A percentile compares a stretch with the other conserved stretches of the same genome.
These are phyloP conservation scores for Fusarium tricinctum DNA, from an alignment of 2,329 filamentous ascomycete species.

Conservation along the genomic window DNA sequence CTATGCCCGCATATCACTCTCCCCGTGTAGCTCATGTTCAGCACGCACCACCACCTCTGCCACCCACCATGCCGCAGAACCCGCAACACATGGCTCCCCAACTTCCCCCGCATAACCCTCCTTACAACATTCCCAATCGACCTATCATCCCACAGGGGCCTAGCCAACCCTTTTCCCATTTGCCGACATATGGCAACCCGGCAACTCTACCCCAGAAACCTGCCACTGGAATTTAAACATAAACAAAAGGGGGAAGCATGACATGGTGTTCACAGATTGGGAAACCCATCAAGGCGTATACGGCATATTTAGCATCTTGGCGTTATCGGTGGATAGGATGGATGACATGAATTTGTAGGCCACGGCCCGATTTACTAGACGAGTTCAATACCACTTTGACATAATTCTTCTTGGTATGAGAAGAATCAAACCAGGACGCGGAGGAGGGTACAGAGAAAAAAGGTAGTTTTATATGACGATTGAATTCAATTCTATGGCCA, in stretches of 20 bases:
- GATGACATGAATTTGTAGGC: constrained; percentile 53
- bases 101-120: constrained; percentile 60
- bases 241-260: constrained; percentile 46
- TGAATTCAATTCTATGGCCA: constrained; percentile 55
- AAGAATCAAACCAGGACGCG: constrained; percentile 7
- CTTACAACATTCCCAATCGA: constrained; percentile 63
- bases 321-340: constrained; percentile 57
- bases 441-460: constrained; percentile 3
- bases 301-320: constrained; percentile 57
- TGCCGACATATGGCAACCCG: constrained; percentile 71
- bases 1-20: constrained; percentile 65
- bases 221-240: constrained; percentile 61
- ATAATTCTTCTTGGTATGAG: constrained; percentile 38
- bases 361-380: constrained; percentile 50
- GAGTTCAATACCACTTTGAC: constrained; percentile 50
- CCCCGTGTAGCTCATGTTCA: constrained; percentile 54
- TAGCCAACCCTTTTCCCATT: constrained; percentile 64
- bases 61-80: constrained; percentile 56
- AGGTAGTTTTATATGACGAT: constrained; percentile 50
- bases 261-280: constrained; percentile 48
- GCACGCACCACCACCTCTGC: constrained; percentile 60
- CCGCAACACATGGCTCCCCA: constrained; percentile 57
- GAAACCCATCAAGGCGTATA: constrained; percentile 52
- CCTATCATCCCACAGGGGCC: constrained; percentile 60
- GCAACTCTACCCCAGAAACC: constrained; percentile 73